A percentile compares a stretch with the other conserved stretches of the same genome.
phyloP scores from a whole-genome alignment of 2,329 filamentous ascomycete species.

The Alternaria brassicicola region DNA sequence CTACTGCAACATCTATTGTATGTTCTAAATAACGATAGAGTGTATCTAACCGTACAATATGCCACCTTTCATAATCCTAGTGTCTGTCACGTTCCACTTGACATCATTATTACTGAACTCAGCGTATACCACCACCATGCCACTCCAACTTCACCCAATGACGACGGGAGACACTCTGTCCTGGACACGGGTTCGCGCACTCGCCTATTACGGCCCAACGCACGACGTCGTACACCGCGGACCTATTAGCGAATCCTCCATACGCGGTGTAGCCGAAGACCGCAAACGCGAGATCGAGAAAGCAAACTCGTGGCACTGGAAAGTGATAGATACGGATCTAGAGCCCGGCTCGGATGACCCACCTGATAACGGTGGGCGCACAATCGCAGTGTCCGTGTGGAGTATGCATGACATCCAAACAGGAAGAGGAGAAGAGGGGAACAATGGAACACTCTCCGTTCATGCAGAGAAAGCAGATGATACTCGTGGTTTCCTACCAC shows the following conservation, averaged over 20 bases:
- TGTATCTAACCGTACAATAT: too few relatives aligned
- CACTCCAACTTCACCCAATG: slow-evolving; percentile 30
- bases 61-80: background rate
- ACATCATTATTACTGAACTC: background rate
- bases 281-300: slow-evolving; percentile 28
- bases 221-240: slow-evolving; percentile 34
- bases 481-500: slow-evolving; percentile 74
- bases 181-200: slow-evolving; percentile 37
- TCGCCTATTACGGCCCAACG: slow-evolving; percentile 41
- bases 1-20: background rate
- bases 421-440: background rate
- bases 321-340: slow-evolving; percentile 39
- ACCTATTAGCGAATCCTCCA: slow-evolving; percentile 32
- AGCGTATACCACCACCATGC: slow-evolving; percentile 21
- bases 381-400: slow-evolving; percentile 39
- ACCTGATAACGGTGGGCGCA: slow-evolving; percentile 29
- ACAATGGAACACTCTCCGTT: background rate
- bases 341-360: slow-evolving; percentile 31
- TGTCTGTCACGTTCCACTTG: background rate
- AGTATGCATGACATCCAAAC: slow-evolving; percentile 25
- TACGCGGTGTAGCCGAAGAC: slow-evolving; percentile 32
- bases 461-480: slow-evolving; percentile 3
- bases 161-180: slow-evolving; percentile 30
- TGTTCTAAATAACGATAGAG: background rate
- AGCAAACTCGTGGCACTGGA: slow-evolving; percentile 40